Conservation (phyloP, 345 rosid species). For the Eucalyptus lansdowneana region DNA sequence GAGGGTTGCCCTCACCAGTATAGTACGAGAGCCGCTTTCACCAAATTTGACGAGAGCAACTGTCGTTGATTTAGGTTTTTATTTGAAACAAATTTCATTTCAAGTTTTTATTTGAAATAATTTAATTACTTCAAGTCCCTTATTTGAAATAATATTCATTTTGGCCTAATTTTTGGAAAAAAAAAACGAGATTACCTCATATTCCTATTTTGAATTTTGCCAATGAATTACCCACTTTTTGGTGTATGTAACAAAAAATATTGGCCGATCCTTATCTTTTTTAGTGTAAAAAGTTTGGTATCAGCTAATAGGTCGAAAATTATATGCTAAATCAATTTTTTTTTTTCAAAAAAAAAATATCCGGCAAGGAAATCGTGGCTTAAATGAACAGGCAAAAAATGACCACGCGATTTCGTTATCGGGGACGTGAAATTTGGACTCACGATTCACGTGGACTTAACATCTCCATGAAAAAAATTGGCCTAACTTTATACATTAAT, state of each 20-base stretch:
- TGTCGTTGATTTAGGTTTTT: accelerated
- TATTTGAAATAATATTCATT: too few species aligned
- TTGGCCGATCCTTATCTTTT: background rate
- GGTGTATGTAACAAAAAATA: too few species aligned
- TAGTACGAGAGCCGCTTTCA: accelerated
- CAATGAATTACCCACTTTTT: too few species aligned
- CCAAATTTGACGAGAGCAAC: accelerated
- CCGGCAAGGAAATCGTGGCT: background rate
- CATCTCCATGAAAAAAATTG: background rate
- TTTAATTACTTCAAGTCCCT: accelerated
- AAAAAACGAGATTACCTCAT: too few species aligned
- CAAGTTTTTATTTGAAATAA: too few species aligned
- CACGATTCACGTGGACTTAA: background rate
- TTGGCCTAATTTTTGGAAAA: accelerated
- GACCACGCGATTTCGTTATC: background rate
- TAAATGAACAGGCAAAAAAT: background rate
- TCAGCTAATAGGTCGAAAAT: background rate
- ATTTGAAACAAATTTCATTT: too few species aligned
- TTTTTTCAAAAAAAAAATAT: too few species aligned
- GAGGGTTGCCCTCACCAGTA: too few species aligned
- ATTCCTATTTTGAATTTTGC: too few species aligned
- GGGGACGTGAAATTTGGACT: background rate
- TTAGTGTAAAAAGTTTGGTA: too few species aligned
- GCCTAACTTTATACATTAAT: background rate
- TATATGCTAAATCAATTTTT: background rate